A percentile compares a stretch with the other conserved stretches of the same genome.
phyloP scores from a whole-genome alignment of 129 eudicot genomes.

The Centaurea solstitialis region DNA sequence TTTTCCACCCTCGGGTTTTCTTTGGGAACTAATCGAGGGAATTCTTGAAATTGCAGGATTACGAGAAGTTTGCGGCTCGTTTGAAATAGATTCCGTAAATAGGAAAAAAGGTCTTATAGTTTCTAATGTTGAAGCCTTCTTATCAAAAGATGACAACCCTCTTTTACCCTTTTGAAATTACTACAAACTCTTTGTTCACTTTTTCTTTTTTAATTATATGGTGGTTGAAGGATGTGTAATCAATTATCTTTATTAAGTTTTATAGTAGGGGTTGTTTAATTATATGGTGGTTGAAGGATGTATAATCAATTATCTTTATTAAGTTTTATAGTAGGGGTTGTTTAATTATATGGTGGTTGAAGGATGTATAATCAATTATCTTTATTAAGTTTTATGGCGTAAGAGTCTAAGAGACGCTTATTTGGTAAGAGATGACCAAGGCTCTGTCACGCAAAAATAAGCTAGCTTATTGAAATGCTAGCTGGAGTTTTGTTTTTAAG shows the following conservation, averaged over 20 bases:
- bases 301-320: background rate
- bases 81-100: conserved; percentile 4
- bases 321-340: background rate
- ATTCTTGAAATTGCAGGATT: conserved; percentile 46
- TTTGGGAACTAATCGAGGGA: background rate
- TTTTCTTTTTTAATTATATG: background rate
- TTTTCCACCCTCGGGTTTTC: background rate
- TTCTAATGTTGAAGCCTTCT: background rate
- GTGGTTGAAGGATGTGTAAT: background rate
- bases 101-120: background rate
- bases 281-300: background rate
- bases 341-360: background rate
- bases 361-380: background rate
- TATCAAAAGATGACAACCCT: background rate
- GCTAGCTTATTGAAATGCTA: too few relatives aligned
- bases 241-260: background rate
- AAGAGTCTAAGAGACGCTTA: too few relatives aligned
- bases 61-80: conserved; percentile 42
- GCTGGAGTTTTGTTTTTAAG: too few relatives aligned
- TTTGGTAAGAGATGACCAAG: too few relatives aligned
- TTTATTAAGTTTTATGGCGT: background rate
- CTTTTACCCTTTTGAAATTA: background rate
- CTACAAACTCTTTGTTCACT: background rate
- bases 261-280: background rate
- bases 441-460: too few relatives aligned